A percentile compares a stretch with the other conserved stretches of the same genome.
Evolutionary conservation across 805 yeast genomes (phyloP).

Genomic region (Yamadazyma scolyti): DNA sequence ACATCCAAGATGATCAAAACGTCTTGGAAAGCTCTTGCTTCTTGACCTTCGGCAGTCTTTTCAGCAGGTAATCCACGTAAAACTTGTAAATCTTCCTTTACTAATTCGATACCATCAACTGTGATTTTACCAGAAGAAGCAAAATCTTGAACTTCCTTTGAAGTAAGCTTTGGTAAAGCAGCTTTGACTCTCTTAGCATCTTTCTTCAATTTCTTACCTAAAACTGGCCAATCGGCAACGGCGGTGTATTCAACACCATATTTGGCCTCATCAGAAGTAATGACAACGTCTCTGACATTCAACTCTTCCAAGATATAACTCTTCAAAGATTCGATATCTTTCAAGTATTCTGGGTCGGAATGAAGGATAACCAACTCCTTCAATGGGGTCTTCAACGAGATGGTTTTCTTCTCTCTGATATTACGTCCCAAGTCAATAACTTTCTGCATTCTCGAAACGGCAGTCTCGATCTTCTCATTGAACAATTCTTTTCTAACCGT

Average conservation of each 20-base stretch:
- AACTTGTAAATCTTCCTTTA: constrained; percentile 85
- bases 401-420: constrained; percentile 92
- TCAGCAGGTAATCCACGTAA: constrained; percentile 81
- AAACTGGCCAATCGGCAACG: constrained; percentile 98
- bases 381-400: constrained; percentile 93
- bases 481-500: constrained; percentile 72
- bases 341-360: constrained; percentile 67
- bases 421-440: constrained; percentile 95
- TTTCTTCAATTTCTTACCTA: constrained; percentile 94
- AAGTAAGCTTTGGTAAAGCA: constrained; percentile 78
- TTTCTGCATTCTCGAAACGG: constrained; percentile 93
- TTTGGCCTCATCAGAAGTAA: constrained; percentile 85
- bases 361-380: constrained; percentile 83
- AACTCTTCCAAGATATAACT: constrained; percentile 84
- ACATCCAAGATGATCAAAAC: constrained; percentile 88
- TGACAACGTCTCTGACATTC: constrained; percentile 82
- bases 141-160: constrained; percentile 78
- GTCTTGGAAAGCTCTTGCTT: constrained; percentile 83
- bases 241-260: constrained; percentile 91
- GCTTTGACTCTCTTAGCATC: constrained; percentile 93
- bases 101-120: constrained; percentile 87
- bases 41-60: constrained; percentile 66
- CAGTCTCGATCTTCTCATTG: constrained; percentile 78
- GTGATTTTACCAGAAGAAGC: constrained; percentile 67
- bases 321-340: constrained; percentile 74